Base-by-base conservation (phyloP, 139 green algal species). In the Chlorella vulgaris region DNA sequence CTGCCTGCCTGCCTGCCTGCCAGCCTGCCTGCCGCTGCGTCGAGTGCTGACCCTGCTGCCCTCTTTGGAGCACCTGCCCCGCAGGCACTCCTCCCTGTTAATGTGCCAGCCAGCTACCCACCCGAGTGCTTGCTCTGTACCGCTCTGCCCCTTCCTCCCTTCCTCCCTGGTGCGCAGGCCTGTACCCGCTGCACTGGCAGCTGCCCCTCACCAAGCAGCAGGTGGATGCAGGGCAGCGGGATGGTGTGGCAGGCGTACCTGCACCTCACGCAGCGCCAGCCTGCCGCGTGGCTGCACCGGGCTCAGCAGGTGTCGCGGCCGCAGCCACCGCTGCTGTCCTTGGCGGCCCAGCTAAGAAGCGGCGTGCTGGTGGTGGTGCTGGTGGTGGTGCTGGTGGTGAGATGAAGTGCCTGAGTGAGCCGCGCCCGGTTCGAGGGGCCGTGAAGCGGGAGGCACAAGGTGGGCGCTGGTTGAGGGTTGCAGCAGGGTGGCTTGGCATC, bases 121-220 rank as follows among this genome's bases (percentile, higher is more conserved):
- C n/a, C n/a, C n/a, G n/a, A 42, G 7, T 76, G 42, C 2, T 33
- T 7, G 28, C 7, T 22, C 42, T 62, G 42, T 8, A 1, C n/a
- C 19, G 10, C 47, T 6, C 6, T 28, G 7, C 6, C 10, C 70
- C 24, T 19, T 4, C 51, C 15, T 33, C 35, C 8, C 33, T 10
- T 36, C 26, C 28, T 33, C 55, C 55, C 55, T 55, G n/a, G n/a
- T n/a, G n/a, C n/a, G 74, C 74, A 80, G 74, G 74, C 74, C 74
- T 80, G 36, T 69, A 39, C 74, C 74, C 74, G 55, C 74, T 80
- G 55, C 74, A 80, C 38, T 80, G 74, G 74, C 55, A 69, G 55
- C 10, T 80, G 13, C 74, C 74, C 10, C 74, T 80, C 26, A 69
- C 28, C 22, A 26, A 35, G 31, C 53, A 69, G 3, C 55, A 69